These are phyloP conservation scores for Pochonia chlamydosporia DNA, from an alignment of 2,329 filamentous ascomycete species.

Conservation along the genomic window DNA sequence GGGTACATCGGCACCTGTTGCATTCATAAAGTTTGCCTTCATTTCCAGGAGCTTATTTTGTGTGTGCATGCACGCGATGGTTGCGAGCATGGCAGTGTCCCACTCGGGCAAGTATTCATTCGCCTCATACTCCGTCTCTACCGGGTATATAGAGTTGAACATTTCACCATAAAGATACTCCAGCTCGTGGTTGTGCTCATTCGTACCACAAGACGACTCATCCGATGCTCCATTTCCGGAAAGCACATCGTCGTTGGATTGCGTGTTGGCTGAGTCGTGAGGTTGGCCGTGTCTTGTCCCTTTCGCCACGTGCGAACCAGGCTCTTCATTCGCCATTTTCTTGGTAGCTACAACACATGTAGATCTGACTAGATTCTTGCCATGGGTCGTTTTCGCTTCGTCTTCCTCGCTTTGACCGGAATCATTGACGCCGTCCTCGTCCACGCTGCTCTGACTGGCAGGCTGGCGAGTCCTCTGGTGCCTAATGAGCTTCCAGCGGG, in stretches of 20 bases:
- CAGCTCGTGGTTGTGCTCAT: conserved; percentile 16
- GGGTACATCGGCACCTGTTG: conserved; percentile 34
- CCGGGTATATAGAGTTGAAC: conserved; percentile 24
- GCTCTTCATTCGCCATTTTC: too few relatives aligned
- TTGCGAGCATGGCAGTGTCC: conserved; percentile 30
- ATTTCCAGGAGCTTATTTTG: conserved; percentile 33
- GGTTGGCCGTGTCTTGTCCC: too few relatives aligned
- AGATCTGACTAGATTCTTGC: too few relatives aligned
- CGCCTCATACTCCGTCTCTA: conserved; percentile 13
- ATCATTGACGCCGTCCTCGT: background rate
- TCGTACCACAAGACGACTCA: conserved; percentile 12
- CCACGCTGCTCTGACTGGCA: conserved; percentile 3
- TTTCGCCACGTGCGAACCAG: too few relatives aligned
- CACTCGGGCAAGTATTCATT: conserved; percentile 20
- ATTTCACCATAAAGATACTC: conserved; percentile 26
- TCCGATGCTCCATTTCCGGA: conserved; percentile 23
- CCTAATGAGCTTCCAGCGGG: conserved; percentile 27
- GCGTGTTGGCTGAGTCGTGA: too few relatives aligned
- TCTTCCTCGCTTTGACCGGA: background rate
- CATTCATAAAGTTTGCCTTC: conserved; percentile 38
- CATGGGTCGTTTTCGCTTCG: background rate
- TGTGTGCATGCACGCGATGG: conserved; percentile 26
- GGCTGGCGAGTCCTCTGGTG: conserved; percentile 7
- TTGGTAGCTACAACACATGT: too few relatives aligned
- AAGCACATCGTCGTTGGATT: conserved; percentile 7